Base-by-base conservation (phyloP, 2,329 filamentous ascomycete genomes). In the Clonostachys rosea region DNA sequence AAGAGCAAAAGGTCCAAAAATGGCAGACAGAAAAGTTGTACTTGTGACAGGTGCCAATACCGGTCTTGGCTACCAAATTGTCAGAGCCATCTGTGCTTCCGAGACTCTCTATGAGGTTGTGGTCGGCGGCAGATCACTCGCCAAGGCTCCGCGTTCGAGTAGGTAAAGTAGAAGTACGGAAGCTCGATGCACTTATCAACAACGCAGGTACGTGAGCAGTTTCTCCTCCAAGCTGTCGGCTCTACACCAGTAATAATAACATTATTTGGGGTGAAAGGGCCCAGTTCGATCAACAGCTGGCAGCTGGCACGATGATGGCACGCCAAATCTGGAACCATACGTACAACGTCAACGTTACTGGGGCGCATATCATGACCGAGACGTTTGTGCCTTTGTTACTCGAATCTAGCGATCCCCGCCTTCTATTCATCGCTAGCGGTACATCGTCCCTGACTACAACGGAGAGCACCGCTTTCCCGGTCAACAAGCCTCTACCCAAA, bases 271-370 rank as follows among this genome's bases (percentile, higher is more conserved):
- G 34, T 7, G 16, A 48, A 64, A 66, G 70, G 20, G 67, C 59
- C 18, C 53, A 54, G 13, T 71, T 71, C 54, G 74, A 79, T 50
- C 13, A 14, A 9, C 51, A 67, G n/a, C 41, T 49, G 13, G 12
- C 36, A 1, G 47, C 46, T 34, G 43, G 56, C 49, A 51, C 57
- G 47, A 56, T 55, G 12, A 53, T 48, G 2, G 49, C 68, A 36
- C 69, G 74, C 16, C 64, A 72, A 43, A 56, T 56, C 40, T 73
- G 66, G 55, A 71, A 69, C 50, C 60, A 65, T 30, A 58, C 69
- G 14, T 78, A 65, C 56, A 63, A 74, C 44, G 61, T 73, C 48
- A 79, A 79, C 54, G 67, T 72, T 3, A 56, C 70, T 0, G 68
- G 75, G n/a, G 66, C 66, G 4, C 56, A 68, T 30, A 59, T 68